Base-by-base conservation (phyloP, 2,329 filamentous ascomycete genomes). In the Stylonectria norvegica region DNA sequence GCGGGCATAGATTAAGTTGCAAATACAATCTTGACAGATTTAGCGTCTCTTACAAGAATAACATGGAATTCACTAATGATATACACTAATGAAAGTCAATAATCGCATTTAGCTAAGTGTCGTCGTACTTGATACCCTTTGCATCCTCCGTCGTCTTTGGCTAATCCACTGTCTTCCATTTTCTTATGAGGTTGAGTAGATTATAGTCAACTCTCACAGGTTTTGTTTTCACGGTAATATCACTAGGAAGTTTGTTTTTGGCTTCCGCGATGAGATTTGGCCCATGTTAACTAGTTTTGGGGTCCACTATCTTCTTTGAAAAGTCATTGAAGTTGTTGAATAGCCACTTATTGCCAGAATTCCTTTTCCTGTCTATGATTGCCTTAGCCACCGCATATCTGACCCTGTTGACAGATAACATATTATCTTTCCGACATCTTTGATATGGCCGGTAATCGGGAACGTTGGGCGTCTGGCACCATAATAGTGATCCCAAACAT, bases 281-380 rank as follows among this genome's bases (percentile, higher is more conserved):
- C 19, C 38, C 38, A 25, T 41, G 38, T 20, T 41, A 25, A 20
- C 33, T 33, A 19, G 30, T 28, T n/a, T 33, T 30, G 31, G 38
- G 32, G 3, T 12, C 4, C 15, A 20, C 31, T 25, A 41, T 36
- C 30, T 19, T 18, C 11, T 31, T 11, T 20, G 32, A 29, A 25
- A 18, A 22, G 27, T 36, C 25, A 23, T 25, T 25, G 38, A 41
- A 41, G 9, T 22, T 14, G 12, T 41, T 20, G 17, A 41, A 41
- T 20, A 41, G 8, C 18, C 18, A 36, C 22, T 20, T 12, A 20
- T 41, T 36, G 11, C 22, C 28, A 5, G 23, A 9, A 19, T 19
- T 36, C 27, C 32, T 41, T 12, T 36, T 41, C 19, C 25, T 17
- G 15, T 25, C 27, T 6, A 20, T 25, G 16, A 32, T 15, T 17